Conservation (phyloP, 768 basidiomycete genomes). For the Trametes elegans region DNA sequence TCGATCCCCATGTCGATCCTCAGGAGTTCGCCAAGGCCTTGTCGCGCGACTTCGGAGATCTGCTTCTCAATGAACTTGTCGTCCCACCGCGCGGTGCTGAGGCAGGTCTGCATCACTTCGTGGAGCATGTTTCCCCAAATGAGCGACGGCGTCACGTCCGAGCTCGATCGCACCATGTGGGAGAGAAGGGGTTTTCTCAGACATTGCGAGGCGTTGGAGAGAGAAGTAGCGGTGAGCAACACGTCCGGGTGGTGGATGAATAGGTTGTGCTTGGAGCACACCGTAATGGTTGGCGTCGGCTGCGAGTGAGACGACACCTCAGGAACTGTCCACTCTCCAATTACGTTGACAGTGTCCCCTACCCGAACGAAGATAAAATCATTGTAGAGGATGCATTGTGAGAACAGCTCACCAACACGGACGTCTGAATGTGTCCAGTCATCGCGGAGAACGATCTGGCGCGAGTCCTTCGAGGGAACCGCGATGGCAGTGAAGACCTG, state of each 20-base stretch:
- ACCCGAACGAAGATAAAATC: background rate
- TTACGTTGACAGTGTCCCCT: constrained; percentile 83
- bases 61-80: constrained; percentile 56
- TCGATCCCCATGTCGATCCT: constrained; percentile 56
- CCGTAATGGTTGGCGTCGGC: constrained; percentile 45
- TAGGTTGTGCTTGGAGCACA: constrained; percentile 64
- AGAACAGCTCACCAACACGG: constrained; percentile 49
- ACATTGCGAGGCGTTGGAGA: constrained; percentile 83
- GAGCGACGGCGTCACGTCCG: constrained; percentile 61
- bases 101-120: constrained; percentile 82
- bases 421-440: constrained; percentile 76
- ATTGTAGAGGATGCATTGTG: background rate
- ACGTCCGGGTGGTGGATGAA: constrained; percentile 91
- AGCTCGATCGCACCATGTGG: constrained; percentile 54
- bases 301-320: constrained; percentile 25
- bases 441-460: constrained; percentile 62
- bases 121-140: constrained; percentile 95
- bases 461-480: constrained; percentile 36
- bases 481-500: constrained; percentile 54
- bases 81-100: constrained; percentile 62
- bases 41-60: constrained; percentile 54
- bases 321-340: constrained; percentile 51
- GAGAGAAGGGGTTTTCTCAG: constrained; percentile 83
- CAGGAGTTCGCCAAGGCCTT: constrained; percentile 59
- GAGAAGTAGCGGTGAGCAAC: constrained; percentile 85